Percentiles rank a stretch among this genome's conserved stretches.
phyloP scores from a whole-genome alignment of 78 protist species.

The Chrysochromulina tobinii region DNA sequence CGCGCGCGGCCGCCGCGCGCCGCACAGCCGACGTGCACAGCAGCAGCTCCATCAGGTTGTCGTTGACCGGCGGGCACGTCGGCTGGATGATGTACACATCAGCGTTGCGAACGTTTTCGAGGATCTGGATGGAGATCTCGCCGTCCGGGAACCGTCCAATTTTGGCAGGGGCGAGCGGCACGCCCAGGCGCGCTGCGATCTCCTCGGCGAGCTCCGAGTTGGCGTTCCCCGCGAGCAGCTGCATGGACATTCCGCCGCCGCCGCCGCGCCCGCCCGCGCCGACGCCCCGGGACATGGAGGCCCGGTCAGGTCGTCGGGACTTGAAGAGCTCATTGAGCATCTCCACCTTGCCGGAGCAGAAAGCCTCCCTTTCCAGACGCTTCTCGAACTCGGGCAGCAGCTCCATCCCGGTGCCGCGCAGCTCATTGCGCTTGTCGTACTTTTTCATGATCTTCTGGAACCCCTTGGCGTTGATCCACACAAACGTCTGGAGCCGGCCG shows the following conservation, averaged over 20 bases:
- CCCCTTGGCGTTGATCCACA: conserved; percentile 19
- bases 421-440: conserved; percentile 19
- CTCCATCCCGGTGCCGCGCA: not conserved
- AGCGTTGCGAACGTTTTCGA: conserved; percentile 60
- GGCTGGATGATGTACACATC: conserved; percentile 77
- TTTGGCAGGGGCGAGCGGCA: not conserved
- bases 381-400: not conserved
- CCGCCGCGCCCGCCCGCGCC: not conserved
- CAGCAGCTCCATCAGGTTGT: conserved; percentile 67
- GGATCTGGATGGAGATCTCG: conserved; percentile 44
- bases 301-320: not conserved
- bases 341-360: not conserved
- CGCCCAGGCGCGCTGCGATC: conserved; percentile 5
- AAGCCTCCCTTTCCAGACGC: conserved; percentile 18
- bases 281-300: not conserved
- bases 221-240: conserved; percentile 34
- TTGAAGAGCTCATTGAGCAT: not conserved
- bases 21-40: not conserved
- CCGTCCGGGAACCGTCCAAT: conserved; percentile 31
- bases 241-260: not conserved
- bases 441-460: conserved; percentile 31
- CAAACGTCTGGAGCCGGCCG: not conserved
- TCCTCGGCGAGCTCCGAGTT: conserved; percentile 41
- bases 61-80: conserved; percentile 78
- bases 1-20: conserved; percentile 69